Evolutionary conservation across 768 basidiomycete species (phyloP), one percentile per base, ranked within the genome.

Genomic region (Termitomyces sp.): DNA sequence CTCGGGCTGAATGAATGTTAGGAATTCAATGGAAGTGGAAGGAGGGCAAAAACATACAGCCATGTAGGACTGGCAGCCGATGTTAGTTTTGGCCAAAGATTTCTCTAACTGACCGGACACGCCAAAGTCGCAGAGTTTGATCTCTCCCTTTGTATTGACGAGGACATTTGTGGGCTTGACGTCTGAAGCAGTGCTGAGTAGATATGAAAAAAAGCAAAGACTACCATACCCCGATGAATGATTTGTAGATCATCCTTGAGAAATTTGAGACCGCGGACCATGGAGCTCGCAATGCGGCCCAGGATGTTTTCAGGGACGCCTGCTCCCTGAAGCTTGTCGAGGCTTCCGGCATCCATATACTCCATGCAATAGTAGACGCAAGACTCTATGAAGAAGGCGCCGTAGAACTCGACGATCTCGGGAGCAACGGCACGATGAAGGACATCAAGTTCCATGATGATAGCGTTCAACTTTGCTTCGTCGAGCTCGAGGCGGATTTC

Each of bases 341-440:
- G 80, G 41, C 87, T 90, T n/a, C 95, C 94, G 12, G 94, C 95
- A 69, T 99, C 96, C 97, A 99, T 99, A 74, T 88, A 92, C 77
- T 99, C 97, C 95, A 98, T 98, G 73, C 95, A 98, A 71, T 97
- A 98, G 74, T 99, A 98, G 24, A 99, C 97, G 71, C 96, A 99
- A n/a, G 92, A 92, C 69, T 99, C 97, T 72, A 97, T 94, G 73
- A 97, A 98, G 77, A 99, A 99, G 4, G 97, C 97, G 44, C 97
- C 97, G 69, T 96, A 98, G 65, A 99, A 99, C 60, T 98, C 97
- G 66, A 99, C 92, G 63, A 98, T 98, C 67, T 92, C 86, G 3
- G 90, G 90, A 9, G 90, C 86, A 44, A 88, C 81, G 3, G 95
- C 95, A 20, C 94, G 91, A 71, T 99, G 97, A 7, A 99, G 84